Percentiles rank a stretch among this genome's conserved stretches.
Conservation (phyloP, 140 eudicot genomes). For the Senecio squalidus region DNA sequence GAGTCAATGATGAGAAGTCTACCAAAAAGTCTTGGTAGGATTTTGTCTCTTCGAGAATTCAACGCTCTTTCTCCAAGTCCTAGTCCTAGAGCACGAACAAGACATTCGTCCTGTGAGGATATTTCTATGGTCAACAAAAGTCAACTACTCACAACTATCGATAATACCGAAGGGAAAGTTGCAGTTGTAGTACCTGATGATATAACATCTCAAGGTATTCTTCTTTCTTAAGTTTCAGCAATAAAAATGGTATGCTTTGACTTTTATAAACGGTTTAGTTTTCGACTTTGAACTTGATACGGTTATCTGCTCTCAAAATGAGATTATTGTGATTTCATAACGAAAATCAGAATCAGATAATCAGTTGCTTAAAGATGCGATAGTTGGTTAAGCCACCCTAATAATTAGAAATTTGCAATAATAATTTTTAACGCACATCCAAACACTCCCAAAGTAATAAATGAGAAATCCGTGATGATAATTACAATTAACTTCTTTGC, state of each 20-base stretch:
- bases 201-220: constrained; percentile 39
- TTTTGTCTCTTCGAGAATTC: constrained; percentile 67
- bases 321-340: not conserved
- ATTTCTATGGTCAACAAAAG: constrained; percentile 27
- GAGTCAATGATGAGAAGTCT: constrained; percentile 40
- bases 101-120: too few species aligned
- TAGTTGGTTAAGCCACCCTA: not conserved
- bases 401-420: too few species aligned
- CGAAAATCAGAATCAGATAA: not conserved
- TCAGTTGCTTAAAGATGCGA: not conserved
- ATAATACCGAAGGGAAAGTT: constrained; percentile 27
- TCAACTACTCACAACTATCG: constrained; percentile 16
- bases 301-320: not conserved
- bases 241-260: not conserved
- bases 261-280: not conserved
- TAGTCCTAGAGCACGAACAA: constrained; percentile 45
- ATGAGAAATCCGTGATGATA: not conserved
- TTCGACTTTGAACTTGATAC: not conserved
- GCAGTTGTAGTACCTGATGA: constrained; percentile 27
- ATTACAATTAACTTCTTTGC: not conserved
- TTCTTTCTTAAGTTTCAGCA: constrained; percentile 1
- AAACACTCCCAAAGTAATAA: not conserved
- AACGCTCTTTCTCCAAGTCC: constrained; percentile 40
- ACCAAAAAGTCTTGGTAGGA: constrained; percentile 69
- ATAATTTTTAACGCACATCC: too few species aligned